Evolutionary conservation across 148 eudicot genomes (phyloP).

Genomic region (Fallopia convolvulus): DNA sequence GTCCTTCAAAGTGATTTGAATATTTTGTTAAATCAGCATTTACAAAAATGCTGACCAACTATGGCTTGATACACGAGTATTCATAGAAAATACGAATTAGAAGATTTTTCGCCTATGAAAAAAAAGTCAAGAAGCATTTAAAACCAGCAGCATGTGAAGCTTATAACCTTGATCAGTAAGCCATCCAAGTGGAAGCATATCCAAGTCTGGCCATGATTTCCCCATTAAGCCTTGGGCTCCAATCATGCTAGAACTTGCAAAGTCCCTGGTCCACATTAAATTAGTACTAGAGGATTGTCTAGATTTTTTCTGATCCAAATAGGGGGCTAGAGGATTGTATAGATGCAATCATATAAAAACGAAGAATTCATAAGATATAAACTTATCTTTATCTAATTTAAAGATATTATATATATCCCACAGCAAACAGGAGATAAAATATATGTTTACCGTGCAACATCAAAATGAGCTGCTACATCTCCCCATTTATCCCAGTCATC

Average conservation of each 20-base stretch:
- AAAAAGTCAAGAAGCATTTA: neutral
- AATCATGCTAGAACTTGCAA: constrained; percentile 69
- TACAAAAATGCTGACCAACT: neutral
- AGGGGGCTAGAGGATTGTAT: neutral
- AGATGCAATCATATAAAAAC: neutral
- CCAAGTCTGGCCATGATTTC: constrained; percentile 93
- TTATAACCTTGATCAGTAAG: constrained; percentile 67
- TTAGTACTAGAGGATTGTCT: neutral
- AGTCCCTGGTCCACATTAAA: constrained; percentile 35
- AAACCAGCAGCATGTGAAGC: neutral
- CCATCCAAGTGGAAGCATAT: constrained; percentile 98
- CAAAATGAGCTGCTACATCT: constrained; percentile 79
- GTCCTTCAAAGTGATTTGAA: neutral
- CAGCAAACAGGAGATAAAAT: neutral
- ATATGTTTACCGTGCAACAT: constrained; percentile 47
- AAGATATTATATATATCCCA: neutral
- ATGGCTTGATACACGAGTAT: neutral
- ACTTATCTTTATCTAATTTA: too few relatives aligned
- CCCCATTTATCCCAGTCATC: constrained; percentile 97
- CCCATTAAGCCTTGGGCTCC: constrained; percentile 68
- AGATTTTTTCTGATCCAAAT: too few relatives aligned
- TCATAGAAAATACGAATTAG: neutral
- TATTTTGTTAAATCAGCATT: too few relatives aligned
- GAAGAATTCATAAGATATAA: neutral
- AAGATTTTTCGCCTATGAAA: neutral